Percentiles rank a stretch among this genome's conserved stretches.
Evolutionary conservation across 352 stramenopile genomes (phyloP).

Genomic region (Pythium guiyangense): DNA sequence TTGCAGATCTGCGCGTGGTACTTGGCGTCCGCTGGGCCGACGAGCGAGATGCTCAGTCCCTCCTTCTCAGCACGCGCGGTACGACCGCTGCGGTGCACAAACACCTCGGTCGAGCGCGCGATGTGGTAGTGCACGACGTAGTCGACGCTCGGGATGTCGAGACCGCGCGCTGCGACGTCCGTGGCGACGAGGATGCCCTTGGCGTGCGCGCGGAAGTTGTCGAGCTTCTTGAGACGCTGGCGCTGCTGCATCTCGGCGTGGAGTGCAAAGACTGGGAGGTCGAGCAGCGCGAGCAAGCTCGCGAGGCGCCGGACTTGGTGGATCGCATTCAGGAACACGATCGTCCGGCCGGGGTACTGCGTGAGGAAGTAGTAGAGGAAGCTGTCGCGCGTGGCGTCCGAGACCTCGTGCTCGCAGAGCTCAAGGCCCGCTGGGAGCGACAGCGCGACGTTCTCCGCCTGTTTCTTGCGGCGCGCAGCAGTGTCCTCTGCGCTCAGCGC

Average conservation of each 20-base stretch:
- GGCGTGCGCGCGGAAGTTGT: slow-evolving; percentile 72
- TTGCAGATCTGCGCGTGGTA: slow-evolving; percentile 85
- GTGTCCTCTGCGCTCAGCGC: slow-evolving; percentile 21
- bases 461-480: slow-evolving; percentile 34
- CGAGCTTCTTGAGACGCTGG: slow-evolving; percentile 91
- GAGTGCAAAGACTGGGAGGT: slow-evolving; percentile 82
- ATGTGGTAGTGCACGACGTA: slow-evolving; percentile 95
- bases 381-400: slow-evolving; percentile 84
- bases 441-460: slow-evolving; percentile 60
- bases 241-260: slow-evolving; percentile 96
- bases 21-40: slow-evolving; percentile 73
- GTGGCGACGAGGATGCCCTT: slow-evolving; percentile 91
- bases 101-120: slow-evolving; percentile 89
- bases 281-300: slow-evolving; percentile 71
- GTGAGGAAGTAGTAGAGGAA: slow-evolving; percentile 92
- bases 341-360: slow-evolving; percentile 86
- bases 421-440: slow-evolving; percentile 83
- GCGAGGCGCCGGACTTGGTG: slow-evolving; percentile 80
- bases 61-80: slow-evolving; percentile 88
- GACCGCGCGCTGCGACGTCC: slow-evolving; percentile 90
- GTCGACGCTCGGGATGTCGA: slow-evolving; percentile 92
- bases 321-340: slow-evolving; percentile 95
- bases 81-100: slow-evolving; percentile 92
- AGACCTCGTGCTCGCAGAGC: slow-evolving; percentile 81
- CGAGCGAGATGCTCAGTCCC: slow-evolving; percentile 81